These are phyloP conservation scores for Syncephalastrum sp. DNA, from an alignment of 371 early-diverging fungal genomes.

Conservation along the genomic window DNA sequence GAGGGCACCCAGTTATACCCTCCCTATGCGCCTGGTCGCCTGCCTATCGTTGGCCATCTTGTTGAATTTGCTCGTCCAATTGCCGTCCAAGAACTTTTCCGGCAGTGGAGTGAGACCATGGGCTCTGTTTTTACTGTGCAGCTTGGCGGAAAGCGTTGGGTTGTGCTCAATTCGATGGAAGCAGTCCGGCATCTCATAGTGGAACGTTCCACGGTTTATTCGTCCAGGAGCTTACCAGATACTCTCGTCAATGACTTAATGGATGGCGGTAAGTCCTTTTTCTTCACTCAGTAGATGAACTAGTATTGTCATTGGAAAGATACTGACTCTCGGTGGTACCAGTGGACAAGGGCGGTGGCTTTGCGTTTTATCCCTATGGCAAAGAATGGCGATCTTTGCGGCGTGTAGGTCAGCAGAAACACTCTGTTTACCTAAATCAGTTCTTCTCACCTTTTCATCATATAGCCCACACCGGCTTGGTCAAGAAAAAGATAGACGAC, in stretches of 20 bases:
- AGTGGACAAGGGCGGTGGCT: conserved; percentile 42
- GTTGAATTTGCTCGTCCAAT: conserved; percentile 23
- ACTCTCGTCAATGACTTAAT: conserved; percentile 34
- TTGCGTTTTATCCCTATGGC: conserved; percentile 50
- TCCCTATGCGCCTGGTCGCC: conserved; percentile 35
- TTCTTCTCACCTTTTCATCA: not conserved
- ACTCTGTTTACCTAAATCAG: not conserved
- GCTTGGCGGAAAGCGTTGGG: conserved; percentile 40
- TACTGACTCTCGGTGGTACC: not conserved
- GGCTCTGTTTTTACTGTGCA: conserved; percentile 45
- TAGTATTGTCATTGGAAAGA: not conserved
- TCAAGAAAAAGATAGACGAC: conserved; percentile 32
- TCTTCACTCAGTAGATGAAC: not conserved
- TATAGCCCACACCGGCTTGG: conserved; percentile 36
- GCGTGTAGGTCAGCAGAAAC: conserved; percentile 31
- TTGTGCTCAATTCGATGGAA: conserved; percentile 36
- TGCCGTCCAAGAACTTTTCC: conserved; percentile 32
- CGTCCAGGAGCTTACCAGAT: conserved; percentile 42
- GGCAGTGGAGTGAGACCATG: conserved; percentile 31
- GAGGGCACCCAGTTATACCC: conserved; percentile 14
- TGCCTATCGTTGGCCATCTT: conserved; percentile 44
- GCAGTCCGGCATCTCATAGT: conserved; percentile 41
- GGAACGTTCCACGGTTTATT: conserved; percentile 35
- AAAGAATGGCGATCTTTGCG: conserved; percentile 39
- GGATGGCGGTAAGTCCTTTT: conserved; percentile 32